Conservation (phyloP, 2,329 filamentous ascomycete species). For the Scolecobasidium constrictum region DNA sequence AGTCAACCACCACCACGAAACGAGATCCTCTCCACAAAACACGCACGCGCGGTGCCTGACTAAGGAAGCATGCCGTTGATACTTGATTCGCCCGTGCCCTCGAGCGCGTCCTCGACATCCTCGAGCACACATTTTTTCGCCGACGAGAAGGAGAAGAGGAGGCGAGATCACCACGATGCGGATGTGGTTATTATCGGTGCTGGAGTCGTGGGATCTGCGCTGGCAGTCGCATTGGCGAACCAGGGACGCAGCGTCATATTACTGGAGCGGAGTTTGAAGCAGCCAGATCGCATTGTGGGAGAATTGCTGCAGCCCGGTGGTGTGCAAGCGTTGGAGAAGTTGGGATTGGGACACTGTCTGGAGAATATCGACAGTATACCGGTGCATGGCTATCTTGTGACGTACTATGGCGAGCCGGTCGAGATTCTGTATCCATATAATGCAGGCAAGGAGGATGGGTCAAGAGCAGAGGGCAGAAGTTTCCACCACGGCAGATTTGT, state of each 20-base stretch:
- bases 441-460: slow-evolving; percentile 24
- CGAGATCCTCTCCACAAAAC: no score
- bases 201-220: slow-evolving; percentile 78
- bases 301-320: slow-evolving; percentile 92
- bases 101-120: background rate
- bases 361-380: slow-evolving; percentile 80
- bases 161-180: slow-evolving; percentile 47
- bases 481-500: slow-evolving; percentile 98
- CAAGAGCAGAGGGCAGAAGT: slow-evolving; percentile 58
- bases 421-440: slow-evolving; percentile 67
- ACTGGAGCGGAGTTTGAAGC: slow-evolving; percentile 77
- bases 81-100: slow-evolving; percentile 5
- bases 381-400: slow-evolving; percentile 77
- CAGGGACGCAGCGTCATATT: slow-evolving; percentile 87
- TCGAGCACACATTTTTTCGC: background rate
- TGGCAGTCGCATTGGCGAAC: slow-evolving; percentile 72
- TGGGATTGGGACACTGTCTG: slow-evolving; percentile 72
- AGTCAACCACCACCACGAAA: background rate
- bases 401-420: slow-evolving; percentile 65
- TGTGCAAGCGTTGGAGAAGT: slow-evolving; percentile 63
- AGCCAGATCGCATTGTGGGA: slow-evolving; percentile 92
- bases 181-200: slow-evolving; percentile 91
- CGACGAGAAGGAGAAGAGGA: slow-evolving; percentile 32
- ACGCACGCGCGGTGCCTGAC: background rate
- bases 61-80: slow-evolving; percentile 6